phyloP scores from a whole-genome alignment of 2,329 filamentous ascomycete genomes.

The Dactylellina cionopaga region DNA sequence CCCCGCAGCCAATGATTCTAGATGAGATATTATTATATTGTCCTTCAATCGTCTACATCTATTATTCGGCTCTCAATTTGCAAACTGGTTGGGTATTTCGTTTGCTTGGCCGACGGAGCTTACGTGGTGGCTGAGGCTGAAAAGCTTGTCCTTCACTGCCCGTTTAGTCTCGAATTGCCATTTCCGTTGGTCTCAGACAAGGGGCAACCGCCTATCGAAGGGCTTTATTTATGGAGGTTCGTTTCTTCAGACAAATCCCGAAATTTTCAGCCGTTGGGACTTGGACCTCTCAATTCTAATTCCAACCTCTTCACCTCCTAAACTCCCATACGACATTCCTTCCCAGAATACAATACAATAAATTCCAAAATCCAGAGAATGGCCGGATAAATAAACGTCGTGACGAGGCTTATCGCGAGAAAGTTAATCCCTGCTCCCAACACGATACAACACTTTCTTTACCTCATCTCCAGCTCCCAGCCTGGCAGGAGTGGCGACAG shows the following conservation, averaged over 20 bases:
- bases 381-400: slow-evolving; percentile 2
- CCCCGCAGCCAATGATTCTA: no score
- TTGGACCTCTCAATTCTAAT: no score
- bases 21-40: no score
- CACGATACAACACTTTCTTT: slow-evolving; percentile 37
- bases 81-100: no score
- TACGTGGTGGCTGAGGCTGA: slow-evolving; percentile 20
- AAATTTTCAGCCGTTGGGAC: no score
- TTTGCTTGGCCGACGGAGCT: no score
- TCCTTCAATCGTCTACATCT: no score
- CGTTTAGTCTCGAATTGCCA: slow-evolving; percentile 4
- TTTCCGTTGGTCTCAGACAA: neutral
- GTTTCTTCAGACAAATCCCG: neutral
- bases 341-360: no score
- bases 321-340: neutral
- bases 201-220: neutral
- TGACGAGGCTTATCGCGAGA: neutral
- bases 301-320: neutral
- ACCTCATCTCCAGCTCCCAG: slow-evolving; percentile 16
- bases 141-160: neutral
- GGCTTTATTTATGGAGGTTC: neutral
- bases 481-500: slow-evolving; percentile 10
- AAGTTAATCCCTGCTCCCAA: neutral
- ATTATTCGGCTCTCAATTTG: no score
- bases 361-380: no score